Evolutionary conservation across 2,329 filamentous ascomycete species (phyloP).

Genomic region (Apiospora arundinis): DNA sequence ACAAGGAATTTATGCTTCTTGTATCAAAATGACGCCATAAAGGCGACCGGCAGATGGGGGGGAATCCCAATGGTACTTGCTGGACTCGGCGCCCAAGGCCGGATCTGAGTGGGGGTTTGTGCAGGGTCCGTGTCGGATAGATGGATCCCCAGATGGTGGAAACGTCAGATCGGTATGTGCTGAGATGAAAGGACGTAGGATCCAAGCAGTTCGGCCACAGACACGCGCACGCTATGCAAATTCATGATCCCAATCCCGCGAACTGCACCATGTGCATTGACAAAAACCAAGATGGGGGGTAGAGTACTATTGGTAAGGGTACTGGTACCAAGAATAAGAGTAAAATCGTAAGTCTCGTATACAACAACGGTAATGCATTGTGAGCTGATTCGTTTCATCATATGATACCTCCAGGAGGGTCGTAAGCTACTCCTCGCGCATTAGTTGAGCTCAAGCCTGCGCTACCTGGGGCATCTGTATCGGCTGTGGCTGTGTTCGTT

Average conservation of each 20-base stretch:
- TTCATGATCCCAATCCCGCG: constrained; percentile 14
- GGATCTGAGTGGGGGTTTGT: constrained; percentile 16
- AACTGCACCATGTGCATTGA: constrained; percentile 8
- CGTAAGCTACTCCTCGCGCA: constrained; percentile 55
- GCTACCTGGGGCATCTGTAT: constrained; percentile 58
- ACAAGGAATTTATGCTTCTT: constrained; percentile 10
- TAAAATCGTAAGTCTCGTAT: constrained; percentile 21
- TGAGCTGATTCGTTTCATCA: constrained; percentile 36
- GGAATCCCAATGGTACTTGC: not conserved
- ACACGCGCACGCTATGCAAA: constrained; percentile 16
- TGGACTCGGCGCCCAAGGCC: constrained; percentile 8
- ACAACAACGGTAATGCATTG: constrained; percentile 18
- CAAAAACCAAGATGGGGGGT: constrained; percentile 18
- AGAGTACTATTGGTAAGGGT: constrained; percentile 16
- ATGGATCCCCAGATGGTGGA: constrained; percentile 14
- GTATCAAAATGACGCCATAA: constrained; percentile 9
- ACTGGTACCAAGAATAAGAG: constrained; percentile 15
- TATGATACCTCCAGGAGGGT: constrained; percentile 67
- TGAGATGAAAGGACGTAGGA: constrained; percentile 17
- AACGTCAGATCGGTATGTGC: constrained; percentile 11
- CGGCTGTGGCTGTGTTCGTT: constrained; percentile 60
- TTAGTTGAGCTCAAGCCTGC: constrained; percentile 54
- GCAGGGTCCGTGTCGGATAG: constrained; percentile 18
- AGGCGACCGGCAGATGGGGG: constrained; percentile 9
- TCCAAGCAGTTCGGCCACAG: constrained; percentile 13